phyloP scores from a whole-genome alignment of 2,329 filamentous ascomycete species.

The Mycosphaerelloides madeirae region DNA sequence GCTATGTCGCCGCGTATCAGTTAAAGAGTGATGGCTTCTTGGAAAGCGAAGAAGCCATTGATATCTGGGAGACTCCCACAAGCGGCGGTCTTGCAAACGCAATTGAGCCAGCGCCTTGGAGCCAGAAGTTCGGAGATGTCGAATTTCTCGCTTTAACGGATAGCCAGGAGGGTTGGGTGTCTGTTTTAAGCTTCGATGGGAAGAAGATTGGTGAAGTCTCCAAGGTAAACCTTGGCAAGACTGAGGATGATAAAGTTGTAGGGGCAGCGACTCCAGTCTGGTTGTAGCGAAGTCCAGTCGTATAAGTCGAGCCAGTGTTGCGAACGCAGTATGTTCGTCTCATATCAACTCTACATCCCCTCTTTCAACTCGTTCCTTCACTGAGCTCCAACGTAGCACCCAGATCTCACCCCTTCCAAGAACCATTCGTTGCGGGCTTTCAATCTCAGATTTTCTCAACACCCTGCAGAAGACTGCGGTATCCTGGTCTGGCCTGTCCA shows the following conservation, averaged over 20 bases:
- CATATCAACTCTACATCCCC: conserved; percentile 64
- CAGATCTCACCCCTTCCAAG: conserved; percentile 48
- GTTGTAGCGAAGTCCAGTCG: conserved; percentile 17
- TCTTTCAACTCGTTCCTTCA: conserved; percentile 63
- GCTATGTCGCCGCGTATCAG: conserved; percentile 30
- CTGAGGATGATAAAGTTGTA: conserved; percentile 27
- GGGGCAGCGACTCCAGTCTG: conserved; percentile 33
- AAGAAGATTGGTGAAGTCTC: conserved; percentile 28
- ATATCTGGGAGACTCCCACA: conserved; percentile 34
- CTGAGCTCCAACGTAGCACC: conserved; percentile 56
- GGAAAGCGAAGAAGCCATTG: conserved; percentile 23
- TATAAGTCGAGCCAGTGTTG: background rate
- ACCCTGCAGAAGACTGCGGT: conserved; percentile 79
- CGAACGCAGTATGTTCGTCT: conserved; percentile 11
- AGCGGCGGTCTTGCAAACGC: conserved; percentile 35
- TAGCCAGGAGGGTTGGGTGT: conserved; percentile 32
- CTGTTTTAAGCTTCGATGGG: conserved; percentile 31
- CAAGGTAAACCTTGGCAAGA: conserved; percentile 28
- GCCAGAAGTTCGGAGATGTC: conserved; percentile 8
- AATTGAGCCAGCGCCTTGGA: conserved; percentile 31
- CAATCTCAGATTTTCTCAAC: conserved; percentile 59
- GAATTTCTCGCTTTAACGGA: conserved; percentile 35
- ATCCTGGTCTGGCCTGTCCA: conserved; percentile 78
- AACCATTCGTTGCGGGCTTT: conserved; percentile 50
- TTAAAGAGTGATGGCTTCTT: conserved; percentile 25